Evolutionary conservation across 202 grass and related monocot species (phyloP), one percentile per base, ranked within the genome.

Genomic region (Musa balbisiana): DNA sequence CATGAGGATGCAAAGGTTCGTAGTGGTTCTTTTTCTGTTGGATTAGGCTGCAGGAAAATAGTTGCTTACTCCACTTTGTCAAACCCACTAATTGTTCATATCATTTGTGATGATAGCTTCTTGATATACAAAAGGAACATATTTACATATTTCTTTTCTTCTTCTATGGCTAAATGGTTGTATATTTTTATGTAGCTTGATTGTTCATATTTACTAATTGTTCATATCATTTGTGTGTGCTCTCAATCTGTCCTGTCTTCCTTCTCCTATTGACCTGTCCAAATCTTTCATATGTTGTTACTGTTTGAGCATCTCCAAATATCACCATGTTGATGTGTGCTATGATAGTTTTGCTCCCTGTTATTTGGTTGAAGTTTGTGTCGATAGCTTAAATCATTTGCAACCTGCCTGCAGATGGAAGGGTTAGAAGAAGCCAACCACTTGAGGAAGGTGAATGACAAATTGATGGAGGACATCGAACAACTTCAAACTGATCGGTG

Each of bases 401-500:
- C 49, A 82, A 69, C 72, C 53, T 79, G 55, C 15, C 87, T 83
- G 68, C 91, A 99, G 95, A 85, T 64, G 74, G 83, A 95, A 81
- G 73, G 77, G 85, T 79, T 71, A 64, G 89, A 92, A 50, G 85
- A 99, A 80, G 70, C 59, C 76, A 78, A 85, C 65, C 82, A 60
- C 15, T 56, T 90, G 76, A 92, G 81, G 78, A 78, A 88, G 85
- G 89, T 87, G 85, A 89, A 91, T 65, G 87, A 90, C 51, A 88
- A 82, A 54, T 76, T 99, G 71, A 77, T 81, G 62, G 83, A 92
- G 78, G 89, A 99, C 71, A 64, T 87, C 21, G 91, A 99, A 62
- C 91, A 95, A 27, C 82, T 92, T 53, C 84, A 85, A 85, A 74
- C 66, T 27, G 85, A 89, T 69, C 82, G 89, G 55, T 99, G 92